These are phyloP conservation scores for Zelopaecilomyces penicillatus DNA, from an alignment of 2,329 filamentous ascomycete species.

Conservation along the genomic window DNA sequence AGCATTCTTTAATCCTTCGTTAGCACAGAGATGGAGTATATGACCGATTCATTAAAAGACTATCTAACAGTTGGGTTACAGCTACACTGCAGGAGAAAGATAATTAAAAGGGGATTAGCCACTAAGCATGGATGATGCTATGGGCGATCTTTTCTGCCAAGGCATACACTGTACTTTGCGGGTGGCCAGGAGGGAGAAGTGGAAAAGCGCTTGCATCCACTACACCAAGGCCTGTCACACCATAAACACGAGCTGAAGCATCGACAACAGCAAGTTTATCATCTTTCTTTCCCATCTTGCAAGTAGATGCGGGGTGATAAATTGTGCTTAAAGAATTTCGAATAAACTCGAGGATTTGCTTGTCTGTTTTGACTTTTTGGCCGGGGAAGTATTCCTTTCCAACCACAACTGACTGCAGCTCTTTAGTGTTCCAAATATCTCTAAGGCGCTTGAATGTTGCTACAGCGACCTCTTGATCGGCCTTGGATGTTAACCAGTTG, in stretches of 20 bases:
- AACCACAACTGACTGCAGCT: slow-evolving; percentile 20
- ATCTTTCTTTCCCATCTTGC: slow-evolving; percentile 25
- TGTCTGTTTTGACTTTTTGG: slow-evolving; percentile 28
- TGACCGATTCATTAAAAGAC: too few relatives aligned
- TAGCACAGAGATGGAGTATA: too few relatives aligned
- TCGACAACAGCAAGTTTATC: slow-evolving; percentile 51
- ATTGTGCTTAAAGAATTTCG: slow-evolving; percentile 16
- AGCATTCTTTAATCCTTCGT: too few relatives aligned
- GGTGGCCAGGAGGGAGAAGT: slow-evolving; percentile 13
- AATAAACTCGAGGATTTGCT: slow-evolving; percentile 30
- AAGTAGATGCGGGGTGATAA: slow-evolving; percentile 20
- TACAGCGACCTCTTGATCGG: slow-evolving; percentile 36
- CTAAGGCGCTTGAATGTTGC: slow-evolving; percentile 32
- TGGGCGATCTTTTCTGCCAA: slow-evolving; percentile 20
- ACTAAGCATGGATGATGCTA: slow-evolving; percentile 3
- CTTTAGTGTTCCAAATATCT: slow-evolving; percentile 21
- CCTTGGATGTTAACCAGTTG: slow-evolving; percentile 32
- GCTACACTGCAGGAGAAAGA: too few relatives aligned
- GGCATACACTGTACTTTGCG: slow-evolving; percentile 15
- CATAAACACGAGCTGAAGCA: slow-evolving; percentile 46
- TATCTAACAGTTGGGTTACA: too few relatives aligned
- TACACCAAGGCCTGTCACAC: slow-evolving; percentile 45
- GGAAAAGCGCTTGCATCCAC: slow-evolving; percentile 50
- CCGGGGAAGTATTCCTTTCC: slow-evolving; percentile 31
- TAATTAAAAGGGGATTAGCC: too few relatives aligned